Conservation (phyloP, 495 filamentous ascomycete genomes). For the Xylaria grammica region DNA sequence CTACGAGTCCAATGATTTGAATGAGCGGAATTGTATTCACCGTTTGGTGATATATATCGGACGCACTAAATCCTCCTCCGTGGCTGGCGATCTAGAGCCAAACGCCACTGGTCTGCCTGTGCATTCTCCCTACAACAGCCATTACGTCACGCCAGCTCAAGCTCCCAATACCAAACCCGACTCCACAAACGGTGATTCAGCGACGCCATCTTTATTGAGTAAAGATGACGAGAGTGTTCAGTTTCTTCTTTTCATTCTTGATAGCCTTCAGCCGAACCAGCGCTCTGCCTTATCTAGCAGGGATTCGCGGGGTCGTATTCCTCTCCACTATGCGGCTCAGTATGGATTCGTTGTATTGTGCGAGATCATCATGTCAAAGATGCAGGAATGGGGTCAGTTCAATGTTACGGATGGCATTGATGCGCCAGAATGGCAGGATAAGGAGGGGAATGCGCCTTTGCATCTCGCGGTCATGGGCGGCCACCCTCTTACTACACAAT, state of each 20-base stretch:
- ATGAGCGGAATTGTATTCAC: constrained; percentile 91
- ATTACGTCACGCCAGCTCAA: constrained; percentile 67
- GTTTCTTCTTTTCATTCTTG: constrained; percentile 74
- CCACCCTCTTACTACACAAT: constrained; percentile 82
- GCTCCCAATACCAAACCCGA: constrained; percentile 51
- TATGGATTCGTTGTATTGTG: constrained; percentile 90
- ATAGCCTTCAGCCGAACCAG: constrained; percentile 71
- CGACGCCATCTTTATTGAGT: constrained; percentile 64
- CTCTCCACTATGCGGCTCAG: constrained; percentile 94
- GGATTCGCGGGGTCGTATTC: constrained; percentile 83
- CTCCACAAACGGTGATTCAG: constrained; percentile 36
- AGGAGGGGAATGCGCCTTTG: constrained; percentile 87
- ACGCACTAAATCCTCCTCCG: constrained; percentile 68
- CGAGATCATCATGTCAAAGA: constrained; percentile 81
- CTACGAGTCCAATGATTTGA: constrained; percentile 88
- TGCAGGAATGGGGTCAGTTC: constrained; percentile 89
- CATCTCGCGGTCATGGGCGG: constrained; percentile 93
- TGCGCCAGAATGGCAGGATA: constrained; percentile 84
- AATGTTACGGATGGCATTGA: constrained; percentile 85
- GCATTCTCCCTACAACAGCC: constrained; percentile 66
- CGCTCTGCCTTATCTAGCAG: constrained; percentile 67
- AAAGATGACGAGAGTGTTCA: constrained; percentile 76
- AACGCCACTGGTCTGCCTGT: constrained; percentile 53
- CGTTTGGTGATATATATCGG: constrained; percentile 89
- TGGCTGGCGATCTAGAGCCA: constrained; percentile 53